Conservation (phyloP, 768 basidiomycete species). For the Leccinum rimulosum region DNA sequence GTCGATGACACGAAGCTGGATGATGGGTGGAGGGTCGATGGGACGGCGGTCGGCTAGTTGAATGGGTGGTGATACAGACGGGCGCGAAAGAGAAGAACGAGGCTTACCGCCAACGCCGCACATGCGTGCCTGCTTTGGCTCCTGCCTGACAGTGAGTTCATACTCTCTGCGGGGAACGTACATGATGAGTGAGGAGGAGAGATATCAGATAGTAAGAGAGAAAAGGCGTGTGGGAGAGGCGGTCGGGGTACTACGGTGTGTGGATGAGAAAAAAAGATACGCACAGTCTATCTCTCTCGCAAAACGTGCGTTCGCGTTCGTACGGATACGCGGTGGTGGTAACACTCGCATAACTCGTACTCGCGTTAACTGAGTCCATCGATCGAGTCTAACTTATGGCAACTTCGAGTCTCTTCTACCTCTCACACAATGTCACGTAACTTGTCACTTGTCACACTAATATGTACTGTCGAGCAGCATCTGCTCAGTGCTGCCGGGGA, state of each 20-base stretch:
- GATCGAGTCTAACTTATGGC: too few relatives aligned
- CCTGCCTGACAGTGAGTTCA: constrained; percentile 82
- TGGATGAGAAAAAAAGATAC: constrained; percentile 6
- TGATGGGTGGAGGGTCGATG: constrained; percentile 94
- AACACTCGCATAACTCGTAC: too few relatives aligned
- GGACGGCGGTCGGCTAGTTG: constrained; percentile 87
- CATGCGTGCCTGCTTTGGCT: constrained; percentile 91
- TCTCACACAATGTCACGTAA: too few relatives aligned
- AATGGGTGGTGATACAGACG: neutral
- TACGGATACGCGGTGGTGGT: too few relatives aligned
- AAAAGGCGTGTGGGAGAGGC: constrained; percentile 4
- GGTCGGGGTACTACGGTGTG: neutral
- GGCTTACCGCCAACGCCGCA: constrained; percentile 85
- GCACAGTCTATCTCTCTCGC: too few relatives aligned
- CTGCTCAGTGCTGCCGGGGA: too few relatives aligned
- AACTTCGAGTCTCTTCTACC: too few relatives aligned
- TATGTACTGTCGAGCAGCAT: too few relatives aligned
- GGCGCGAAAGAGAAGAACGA: constrained; percentile 24
- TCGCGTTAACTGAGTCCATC: too few relatives aligned
- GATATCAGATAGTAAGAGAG: neutral
- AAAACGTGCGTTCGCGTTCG: too few relatives aligned
- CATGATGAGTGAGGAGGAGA: constrained; percentile 6
- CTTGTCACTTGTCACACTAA: too few relatives aligned
- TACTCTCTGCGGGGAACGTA: constrained; percentile 60
- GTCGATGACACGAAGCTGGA: constrained; percentile 89